phyloP scores from a whole-genome alignment of 768 basidiomycete species.

The Gymnopilus junonius region DNA sequence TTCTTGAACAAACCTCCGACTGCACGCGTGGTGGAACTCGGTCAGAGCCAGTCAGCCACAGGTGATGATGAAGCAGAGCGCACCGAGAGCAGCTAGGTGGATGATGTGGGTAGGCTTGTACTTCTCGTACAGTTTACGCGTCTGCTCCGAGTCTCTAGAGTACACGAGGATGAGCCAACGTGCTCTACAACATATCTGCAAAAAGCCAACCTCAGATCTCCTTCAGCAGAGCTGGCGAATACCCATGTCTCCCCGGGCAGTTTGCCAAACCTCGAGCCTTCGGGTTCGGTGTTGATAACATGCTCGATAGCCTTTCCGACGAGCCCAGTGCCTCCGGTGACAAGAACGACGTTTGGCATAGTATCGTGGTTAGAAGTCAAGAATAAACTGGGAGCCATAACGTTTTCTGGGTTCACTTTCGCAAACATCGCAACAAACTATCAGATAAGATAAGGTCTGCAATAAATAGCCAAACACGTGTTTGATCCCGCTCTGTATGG shows the following conservation, averaged over 20 bases:
- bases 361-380: too few relatives aligned
- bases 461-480: neutral
- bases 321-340: slow-evolving; percentile 86
- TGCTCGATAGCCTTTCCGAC: slow-evolving; percentile 86
- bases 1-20: slow-evolving; percentile 96
- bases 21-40: slow-evolving; percentile 33
- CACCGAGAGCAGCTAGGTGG: slow-evolving; percentile 92
- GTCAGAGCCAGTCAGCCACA: neutral
- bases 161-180: neutral
- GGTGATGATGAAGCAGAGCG: slow-evolving; percentile 23
- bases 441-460: neutral
- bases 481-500: neutral
- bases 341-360: slow-evolving; percentile 63
- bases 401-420: too few relatives aligned
- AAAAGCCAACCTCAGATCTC: slow-evolving; percentile 76
- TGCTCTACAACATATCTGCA: neutral
- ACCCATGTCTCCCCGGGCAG: slow-evolving; percentile 82
- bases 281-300: slow-evolving; percentile 77
- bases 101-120: slow-evolving; percentile 96
- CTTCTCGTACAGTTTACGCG: slow-evolving; percentile 80
- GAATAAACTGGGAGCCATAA: too few relatives aligned
- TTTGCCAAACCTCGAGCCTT: slow-evolving; percentile 80
- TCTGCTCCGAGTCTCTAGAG: slow-evolving; percentile 68
- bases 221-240: slow-evolving; percentile 79
- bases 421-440: neutral